Conservation (phyloP, 768 basidiomycete genomes). For the Albatrellus ellisii region DNA sequence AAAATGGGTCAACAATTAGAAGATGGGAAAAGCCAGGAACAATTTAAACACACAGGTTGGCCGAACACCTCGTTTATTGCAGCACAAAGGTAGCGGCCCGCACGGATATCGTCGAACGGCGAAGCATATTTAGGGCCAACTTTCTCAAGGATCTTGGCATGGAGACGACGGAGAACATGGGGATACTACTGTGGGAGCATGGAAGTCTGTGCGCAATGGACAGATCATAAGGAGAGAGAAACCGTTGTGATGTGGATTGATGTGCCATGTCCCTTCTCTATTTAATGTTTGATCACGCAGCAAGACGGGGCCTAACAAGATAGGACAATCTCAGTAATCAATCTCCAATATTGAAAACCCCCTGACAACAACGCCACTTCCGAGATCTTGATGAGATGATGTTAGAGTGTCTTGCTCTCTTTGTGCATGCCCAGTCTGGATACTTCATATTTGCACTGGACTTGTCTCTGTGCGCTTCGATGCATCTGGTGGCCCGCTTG, state of each 20-base stretch:
- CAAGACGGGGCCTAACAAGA: conserved; percentile 19
- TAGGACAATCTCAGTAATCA: neutral
- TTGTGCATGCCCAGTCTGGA: neutral
- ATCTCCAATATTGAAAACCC: neutral
- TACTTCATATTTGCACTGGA: neutral
- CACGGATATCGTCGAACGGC: conserved; percentile 20
- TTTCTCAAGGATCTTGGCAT: conserved; percentile 18
- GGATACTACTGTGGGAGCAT: neutral
- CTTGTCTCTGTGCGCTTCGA: neutral
- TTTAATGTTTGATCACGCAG: conserved; percentile 22
- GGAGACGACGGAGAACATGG: too few relatives aligned
- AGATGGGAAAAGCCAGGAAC: too few relatives aligned
- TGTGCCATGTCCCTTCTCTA: conserved; percentile 20
- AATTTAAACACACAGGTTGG: neutral
- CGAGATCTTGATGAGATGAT: neutral
- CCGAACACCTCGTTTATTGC: conserved; percentile 20
- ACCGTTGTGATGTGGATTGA: conserved; percentile 6
- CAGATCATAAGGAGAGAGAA: neutral
- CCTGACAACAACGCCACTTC: neutral
- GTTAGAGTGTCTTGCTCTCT: neutral
- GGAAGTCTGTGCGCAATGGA: neutral
- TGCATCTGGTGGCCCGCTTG: neutral
- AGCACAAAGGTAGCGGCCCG: conserved; percentile 22
- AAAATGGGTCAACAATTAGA: too few relatives aligned
- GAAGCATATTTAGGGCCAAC: conserved; percentile 17